Conservation (phyloP, 1,284 basidiomycete genomes). For the Takashimella koratensis region DNA sequence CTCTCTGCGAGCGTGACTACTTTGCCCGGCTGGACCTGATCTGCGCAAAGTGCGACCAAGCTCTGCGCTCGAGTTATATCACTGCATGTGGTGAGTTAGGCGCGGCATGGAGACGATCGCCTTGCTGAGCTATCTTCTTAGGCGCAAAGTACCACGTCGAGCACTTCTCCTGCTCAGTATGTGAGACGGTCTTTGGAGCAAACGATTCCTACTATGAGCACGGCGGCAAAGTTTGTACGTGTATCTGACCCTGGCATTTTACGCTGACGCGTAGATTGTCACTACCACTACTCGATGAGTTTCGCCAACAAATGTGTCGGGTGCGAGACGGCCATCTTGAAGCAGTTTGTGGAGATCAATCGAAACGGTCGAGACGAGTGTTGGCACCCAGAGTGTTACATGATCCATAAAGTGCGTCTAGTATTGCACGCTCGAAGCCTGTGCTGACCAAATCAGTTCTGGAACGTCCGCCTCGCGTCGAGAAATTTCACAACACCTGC, state of each 20-base stretch:
- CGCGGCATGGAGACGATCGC: neutral
- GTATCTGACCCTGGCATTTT: neutral
- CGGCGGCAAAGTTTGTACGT: constrained; percentile 76
- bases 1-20: constrained; percentile 97
- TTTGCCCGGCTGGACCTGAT: constrained; percentile 94
- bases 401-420: constrained; percentile 95
- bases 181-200: constrained; percentile 91
- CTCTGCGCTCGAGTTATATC: constrained; percentile 94
- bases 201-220: constrained; percentile 99
- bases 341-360: constrained; percentile 99
- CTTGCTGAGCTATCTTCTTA: constrained; percentile 44
- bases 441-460: constrained; percentile 74
- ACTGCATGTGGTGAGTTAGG: constrained; percentile 87
- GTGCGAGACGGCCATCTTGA: constrained; percentile 96
- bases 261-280: constrained; percentile 58
- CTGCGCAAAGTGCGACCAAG: constrained; percentile 91
- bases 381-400: constrained; percentile 99
- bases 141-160: constrained; percentile 99
- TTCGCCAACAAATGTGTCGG: constrained; percentile 98
- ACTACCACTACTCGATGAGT: constrained; percentile 96
- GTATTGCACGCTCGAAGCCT: too few species aligned
- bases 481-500: constrained; percentile 55
- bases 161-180: constrained; percentile 98
- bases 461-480: constrained; percentile 95
- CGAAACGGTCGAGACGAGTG: constrained; percentile 97